Base-by-base conservation (phyloP, 805 yeast genomes). In the Clavispora fructus region DNA sequence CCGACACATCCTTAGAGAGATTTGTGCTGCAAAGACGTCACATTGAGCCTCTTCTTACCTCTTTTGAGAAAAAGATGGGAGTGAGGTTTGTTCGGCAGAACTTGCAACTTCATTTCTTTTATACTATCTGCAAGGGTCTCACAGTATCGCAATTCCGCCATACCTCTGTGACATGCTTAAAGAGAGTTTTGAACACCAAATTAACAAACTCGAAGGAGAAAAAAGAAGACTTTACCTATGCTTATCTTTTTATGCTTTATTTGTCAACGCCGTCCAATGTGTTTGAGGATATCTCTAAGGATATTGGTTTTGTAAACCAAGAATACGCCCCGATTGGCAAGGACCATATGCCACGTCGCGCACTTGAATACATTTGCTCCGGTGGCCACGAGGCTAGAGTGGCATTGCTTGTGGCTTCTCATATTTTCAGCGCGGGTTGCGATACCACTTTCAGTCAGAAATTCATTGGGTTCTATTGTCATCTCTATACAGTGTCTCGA, bases 91-190 rank as follows among this genome's bases (percentile, higher is more conserved):
- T 68, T 0, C 60, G 59, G 29, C 65, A 65, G 2, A 82, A 78
- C 55, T 74, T 83, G 52, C 80, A 83, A 46, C 69, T 73, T 27
- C 68, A 79, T 16, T 58, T 84, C 31, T 60, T 79, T 28, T 67
- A 69, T 39, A 56, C 76, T 17, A 62, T 79, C 16, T 67, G 78
- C 4, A 81, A 77, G 56, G 92, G 91, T 0, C 61, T 84, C 35
- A 74, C 77, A 32, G 63, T 79, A 8, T 80, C 88, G 7, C 80
- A 77, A 46, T 69, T 83, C 17, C 77, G 75, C 47, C 74, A 71
- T 9, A 64, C 72, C 2, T 75, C 87, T 0, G 57, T 78, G 30
- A 65, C 63, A 1, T 68, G 78, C 23, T 56, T 83, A 53, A 68
- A 67, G 41, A 56, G 62, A 0, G 60, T 79, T 23, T 73, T 79